Base-by-base conservation (phyloP, 2,329 filamentous ascomycete genomes). In the Talaromyces sp. region DNA sequence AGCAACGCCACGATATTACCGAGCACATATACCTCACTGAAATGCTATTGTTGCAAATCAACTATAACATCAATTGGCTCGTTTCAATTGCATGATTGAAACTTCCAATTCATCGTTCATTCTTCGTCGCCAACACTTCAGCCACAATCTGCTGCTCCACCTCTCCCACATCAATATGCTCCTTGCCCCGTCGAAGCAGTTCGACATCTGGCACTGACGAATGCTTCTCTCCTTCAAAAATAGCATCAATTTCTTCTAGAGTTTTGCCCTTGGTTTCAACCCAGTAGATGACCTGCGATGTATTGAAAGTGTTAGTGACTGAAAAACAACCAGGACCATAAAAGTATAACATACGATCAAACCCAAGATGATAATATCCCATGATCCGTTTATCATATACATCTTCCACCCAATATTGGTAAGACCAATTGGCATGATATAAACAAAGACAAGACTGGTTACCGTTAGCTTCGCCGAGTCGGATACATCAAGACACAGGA, bases 321-420 rank as follows among this genome's bases (percentile, higher is more conserved):
- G 33, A 37, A 22, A 31, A 25, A 31, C 31, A n/a, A 47, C n/a
- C 1, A 57, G 10, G 15, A 33, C 15, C 6, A 63, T 43, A 37
- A 33, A 17, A 9, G 15, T 15, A 22, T 31, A 25, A 70, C 74
- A 73, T 41, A 80, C 73, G 35, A 82, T 80, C 39, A 81, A 72
- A 5, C 73, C 9, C n/a, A 62, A 50, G 9, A 66, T 61, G 5
- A 50, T 25, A 4, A 83, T 74, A 65, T 83, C 78, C 74, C 77
- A 80, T 0, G 74, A 74, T 3, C 73, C 81, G 64, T 83, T 84
- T 61, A 84, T 75, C 69, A 84, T 81, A 66, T 81, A 84, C 73
- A 79, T 79, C 66, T 78, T 80, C 78, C 78, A 83, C 1, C 79
- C 80, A 19, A 82, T 81, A 41, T 75, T 78, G 2, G 70, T 70